phyloP scores from a whole-genome alignment of 768 basidiomycete genomes.

The Mycena galericulata region DNA sequence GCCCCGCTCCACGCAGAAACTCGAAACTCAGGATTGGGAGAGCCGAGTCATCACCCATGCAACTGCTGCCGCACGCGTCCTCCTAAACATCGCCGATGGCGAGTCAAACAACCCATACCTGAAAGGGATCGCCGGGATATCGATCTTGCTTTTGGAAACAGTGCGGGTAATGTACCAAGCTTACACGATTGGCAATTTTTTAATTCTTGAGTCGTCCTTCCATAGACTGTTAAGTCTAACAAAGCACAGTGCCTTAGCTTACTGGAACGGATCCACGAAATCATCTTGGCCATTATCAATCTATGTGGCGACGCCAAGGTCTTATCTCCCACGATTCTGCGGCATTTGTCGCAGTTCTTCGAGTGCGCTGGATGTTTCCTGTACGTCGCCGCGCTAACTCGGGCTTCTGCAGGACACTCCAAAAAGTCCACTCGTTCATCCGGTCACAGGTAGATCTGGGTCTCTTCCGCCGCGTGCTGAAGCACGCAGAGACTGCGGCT shows the following conservation, averaged over 20 bases:
- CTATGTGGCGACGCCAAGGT: not conserved
- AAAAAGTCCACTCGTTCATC: constrained; percentile 18
- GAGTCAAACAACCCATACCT: constrained; percentile 5
- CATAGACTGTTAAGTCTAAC: constrained; percentile 18
- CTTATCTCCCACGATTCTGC: constrained; percentile 7
- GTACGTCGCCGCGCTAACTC: too few species aligned
- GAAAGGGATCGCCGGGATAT: constrained; percentile 20
- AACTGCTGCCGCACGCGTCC: not conserved
- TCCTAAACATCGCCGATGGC: constrained; percentile 8
- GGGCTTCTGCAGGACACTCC: not conserved
- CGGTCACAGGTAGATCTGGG: constrained; percentile 13
- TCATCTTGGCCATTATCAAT: constrained; percentile 7
- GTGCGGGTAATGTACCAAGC: not conserved
- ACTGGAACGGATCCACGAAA: constrained; percentile 6
- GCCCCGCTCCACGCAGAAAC: too few species aligned
- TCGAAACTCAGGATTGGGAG: not conserved
- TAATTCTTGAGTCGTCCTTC: too few species aligned
- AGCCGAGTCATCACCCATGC: not conserved
- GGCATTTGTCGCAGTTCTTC: constrained; percentile 4
- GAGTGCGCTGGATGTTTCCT: not conserved
- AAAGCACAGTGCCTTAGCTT: constrained; percentile 9
- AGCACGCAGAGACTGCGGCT: not conserved
- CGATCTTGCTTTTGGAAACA: constrained; percentile 12
- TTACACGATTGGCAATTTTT: too few species aligned
- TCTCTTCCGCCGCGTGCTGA: constrained; percentile 14